Evolutionary conservation across 148 eudicot genomes (phyloP), one percentile per base, ranked within the genome.

Genomic region (Rhododendron ovatum): DNA sequence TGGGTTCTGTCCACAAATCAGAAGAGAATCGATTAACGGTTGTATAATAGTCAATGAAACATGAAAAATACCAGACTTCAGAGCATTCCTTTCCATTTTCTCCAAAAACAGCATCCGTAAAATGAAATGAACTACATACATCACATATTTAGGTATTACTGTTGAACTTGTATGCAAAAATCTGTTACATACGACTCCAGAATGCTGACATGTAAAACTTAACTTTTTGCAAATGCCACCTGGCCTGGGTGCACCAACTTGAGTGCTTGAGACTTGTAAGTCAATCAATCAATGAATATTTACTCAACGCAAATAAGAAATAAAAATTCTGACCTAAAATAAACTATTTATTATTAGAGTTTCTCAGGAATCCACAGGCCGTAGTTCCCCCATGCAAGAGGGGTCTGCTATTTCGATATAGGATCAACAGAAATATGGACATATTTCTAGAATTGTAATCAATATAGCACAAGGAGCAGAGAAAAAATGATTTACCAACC

Each of bases 1-100:
- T 94, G 82, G 99, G 99, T 87, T 95, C 99, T 98, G 98, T 88
- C 85, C 88, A 82, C 74, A 86, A 41, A 28, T 67, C 82, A 83
- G 65, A 69, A 51, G 35, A 82, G 73, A 48, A 17, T 30, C 43
- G 8, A 71, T 30, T 30, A 89, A 83, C 18, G 57, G 65, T 55
- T 73, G 51, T n/a, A 10, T n/a, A 86, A 65, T 14, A 39, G 10
- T 7, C n/a, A 3, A 20, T 35, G 39, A 51, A 35, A n/a, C 15
- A 55, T 5, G 15, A 24, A 20, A 82, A 82, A 11, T 17, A 55
- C 9, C 24, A 17, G 43, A 10, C 47, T 48, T 84, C 57, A 9
- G 79, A 11, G 45, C 15, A 26, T 43, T 65, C 18, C 78, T 28
- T 69, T 47, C 45, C 43, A 83, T 47, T 18, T 28, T 51, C 9